Conservation (phyloP, 139 green algal genomes). For the Chlorella sp. region DNA sequence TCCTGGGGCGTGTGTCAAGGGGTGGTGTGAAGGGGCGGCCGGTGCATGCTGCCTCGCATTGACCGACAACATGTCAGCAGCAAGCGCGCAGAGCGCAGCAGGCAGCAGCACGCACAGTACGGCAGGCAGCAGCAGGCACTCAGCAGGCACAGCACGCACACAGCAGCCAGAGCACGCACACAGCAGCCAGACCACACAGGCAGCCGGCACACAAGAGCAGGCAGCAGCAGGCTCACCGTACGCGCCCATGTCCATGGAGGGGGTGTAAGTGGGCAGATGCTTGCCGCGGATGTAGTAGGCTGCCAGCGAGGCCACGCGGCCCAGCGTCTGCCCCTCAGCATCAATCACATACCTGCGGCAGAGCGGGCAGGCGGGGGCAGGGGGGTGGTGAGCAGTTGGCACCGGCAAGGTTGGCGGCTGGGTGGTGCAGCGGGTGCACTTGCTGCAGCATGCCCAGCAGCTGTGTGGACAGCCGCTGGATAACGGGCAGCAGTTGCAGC, state of each 20-base stretch:
- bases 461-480: neutral
- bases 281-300: slow-evolving; percentile 95
- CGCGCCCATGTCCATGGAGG: slow-evolving; percentile 95
- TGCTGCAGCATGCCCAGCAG: neutral
- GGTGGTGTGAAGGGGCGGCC: neutral
- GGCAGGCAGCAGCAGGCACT: too few species aligned
- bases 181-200: too few species aligned
- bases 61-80: neutral
- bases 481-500: neutral
- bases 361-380: neutral
- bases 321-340: slow-evolving; percentile 93
- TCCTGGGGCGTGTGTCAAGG: neutral
- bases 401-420: neutral
- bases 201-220: too few species aligned
- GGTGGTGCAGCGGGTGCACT: neutral
- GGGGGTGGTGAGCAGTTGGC: neutral
- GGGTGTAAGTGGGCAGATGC: slow-evolving; percentile 85
- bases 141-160: too few species aligned
- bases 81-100: neutral
- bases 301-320: slow-evolving; percentile 86
- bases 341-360: slow-evolving; percentile 81
- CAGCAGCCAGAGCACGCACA: too few species aligned
- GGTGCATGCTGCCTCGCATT: too few species aligned
- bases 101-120: neutral
- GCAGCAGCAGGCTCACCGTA: slow-evolving; percentile 48